These are phyloP conservation scores for Penicillium chermesinum DNA, from an alignment of 495 filamentous ascomycete species.

Conservation along the genomic window DNA sequence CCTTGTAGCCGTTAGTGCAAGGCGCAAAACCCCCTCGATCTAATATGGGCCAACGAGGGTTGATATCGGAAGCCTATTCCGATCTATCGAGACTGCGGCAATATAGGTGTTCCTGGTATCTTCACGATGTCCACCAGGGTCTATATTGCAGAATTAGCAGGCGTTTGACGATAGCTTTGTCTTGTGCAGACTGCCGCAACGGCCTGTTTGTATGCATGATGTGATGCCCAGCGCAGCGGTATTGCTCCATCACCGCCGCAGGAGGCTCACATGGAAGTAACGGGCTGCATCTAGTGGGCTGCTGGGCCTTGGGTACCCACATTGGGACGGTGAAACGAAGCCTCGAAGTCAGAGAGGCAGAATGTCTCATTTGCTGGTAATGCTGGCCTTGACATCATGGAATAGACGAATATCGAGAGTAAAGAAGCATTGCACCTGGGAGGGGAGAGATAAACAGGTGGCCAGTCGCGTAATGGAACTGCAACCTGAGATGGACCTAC, in stretches of 20 bases:
- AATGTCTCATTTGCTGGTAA: conserved; percentile 9
- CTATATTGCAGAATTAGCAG: neutral
- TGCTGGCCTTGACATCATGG: no score
- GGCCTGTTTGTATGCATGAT: conserved; percentile 30
- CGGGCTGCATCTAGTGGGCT: conserved; percentile 1
- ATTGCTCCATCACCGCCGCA: conserved; percentile 48
- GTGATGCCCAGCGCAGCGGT: conserved; percentile 5
- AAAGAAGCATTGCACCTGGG: no score
- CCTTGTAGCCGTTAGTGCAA: neutral
- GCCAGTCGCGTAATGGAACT: neutral
- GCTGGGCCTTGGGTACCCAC: conserved; percentile 30
- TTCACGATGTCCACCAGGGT: neutral
- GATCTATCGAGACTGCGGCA: neutral
- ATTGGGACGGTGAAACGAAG: conserved; percentile 31
- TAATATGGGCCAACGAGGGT: neutral
- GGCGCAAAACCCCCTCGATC: neutral
- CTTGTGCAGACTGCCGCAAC: conserved; percentile 17
- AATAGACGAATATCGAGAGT: no score
- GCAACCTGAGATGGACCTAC: neutral
- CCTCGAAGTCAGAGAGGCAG: conserved; percentile 30
- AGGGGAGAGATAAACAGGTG: neutral
- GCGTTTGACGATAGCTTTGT: neutral
- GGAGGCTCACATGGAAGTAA: conserved; percentile 48
- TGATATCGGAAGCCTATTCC: neutral
- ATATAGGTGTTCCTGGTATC: neutral